Evolutionary conservation across 2,329 filamentous ascomycete species (phyloP).

Genomic region (Ceratocystis huliohia): DNA sequence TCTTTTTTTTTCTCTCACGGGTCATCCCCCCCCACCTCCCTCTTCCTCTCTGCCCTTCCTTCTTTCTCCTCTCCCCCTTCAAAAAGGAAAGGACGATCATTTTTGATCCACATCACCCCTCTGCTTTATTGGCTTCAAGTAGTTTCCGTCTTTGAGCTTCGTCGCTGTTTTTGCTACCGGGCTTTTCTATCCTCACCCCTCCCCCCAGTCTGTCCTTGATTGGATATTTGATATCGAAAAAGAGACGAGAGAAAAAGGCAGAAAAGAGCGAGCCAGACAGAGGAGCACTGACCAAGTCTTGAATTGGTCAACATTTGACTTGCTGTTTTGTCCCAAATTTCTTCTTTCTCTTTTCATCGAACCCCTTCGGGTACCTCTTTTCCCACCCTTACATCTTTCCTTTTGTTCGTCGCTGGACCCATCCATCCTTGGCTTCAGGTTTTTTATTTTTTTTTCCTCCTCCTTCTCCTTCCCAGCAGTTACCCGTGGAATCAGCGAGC

Average conservation of each 20-base stretch:
- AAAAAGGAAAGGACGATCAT: conserved; percentile 10
- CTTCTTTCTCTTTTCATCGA: conserved; percentile 6
- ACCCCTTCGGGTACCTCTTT: neutral
- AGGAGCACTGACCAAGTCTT: conserved; percentile 2
- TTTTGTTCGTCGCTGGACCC: neutral
- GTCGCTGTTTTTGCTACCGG: neutral
- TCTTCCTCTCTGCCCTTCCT: neutral
- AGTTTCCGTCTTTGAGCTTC: conserved; percentile 10
- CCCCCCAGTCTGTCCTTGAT: neutral
- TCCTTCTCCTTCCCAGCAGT: neutral
- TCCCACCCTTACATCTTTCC: neutral
- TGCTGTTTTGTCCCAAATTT: neutral
- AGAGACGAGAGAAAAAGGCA: conserved; percentile 1
- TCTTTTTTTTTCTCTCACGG: neutral
- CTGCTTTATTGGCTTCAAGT: conserved; percentile 10
- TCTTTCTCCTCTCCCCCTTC: neutral
- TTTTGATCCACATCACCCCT: conserved; percentile 7
- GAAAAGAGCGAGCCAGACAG: neutral
- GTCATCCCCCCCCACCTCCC: neutral
- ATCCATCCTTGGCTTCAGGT: neutral
- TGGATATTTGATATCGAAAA: neutral
- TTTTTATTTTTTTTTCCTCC: neutral
- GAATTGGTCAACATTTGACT: neutral
- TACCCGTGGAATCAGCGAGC: neutral
- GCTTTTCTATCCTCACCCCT: neutral